Conservation (phyloP, 331 rosid species). For the Pyracantha coccinea region DNA sequence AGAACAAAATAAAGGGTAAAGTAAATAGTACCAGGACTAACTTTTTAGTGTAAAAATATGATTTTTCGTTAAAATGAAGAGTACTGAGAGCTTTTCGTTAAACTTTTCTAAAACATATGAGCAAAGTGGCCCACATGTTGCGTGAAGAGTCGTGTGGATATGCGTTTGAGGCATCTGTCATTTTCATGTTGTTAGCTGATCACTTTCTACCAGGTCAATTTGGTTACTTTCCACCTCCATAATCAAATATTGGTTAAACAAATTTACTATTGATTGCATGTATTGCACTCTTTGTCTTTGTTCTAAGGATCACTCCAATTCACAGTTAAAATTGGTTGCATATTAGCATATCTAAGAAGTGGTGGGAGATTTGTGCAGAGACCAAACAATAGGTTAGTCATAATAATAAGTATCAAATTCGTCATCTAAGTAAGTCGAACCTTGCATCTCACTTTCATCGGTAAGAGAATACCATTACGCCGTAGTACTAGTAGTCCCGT, state of each 20-base stretch:
- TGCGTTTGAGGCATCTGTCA: background rate
- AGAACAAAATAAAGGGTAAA: no score
- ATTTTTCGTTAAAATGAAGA: no score
- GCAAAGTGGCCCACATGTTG: background rate
- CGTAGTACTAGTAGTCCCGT: no score
- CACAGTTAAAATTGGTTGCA: background rate
- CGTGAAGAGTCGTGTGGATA: background rate
- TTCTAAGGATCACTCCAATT: background rate
- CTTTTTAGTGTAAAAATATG: no score
- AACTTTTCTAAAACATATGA: no score
- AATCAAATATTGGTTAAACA: background rate
- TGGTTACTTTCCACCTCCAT: background rate
- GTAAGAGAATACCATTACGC: no score
- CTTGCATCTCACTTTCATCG: no score
- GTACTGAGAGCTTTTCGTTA: no score
- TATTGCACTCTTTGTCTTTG: background rate
- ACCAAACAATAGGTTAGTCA: no score
- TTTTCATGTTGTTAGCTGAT: background rate
- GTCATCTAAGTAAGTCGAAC: background rate
- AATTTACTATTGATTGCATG: background rate
- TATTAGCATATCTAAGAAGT: background rate
- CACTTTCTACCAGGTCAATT: background rate
- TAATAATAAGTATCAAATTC: no score
- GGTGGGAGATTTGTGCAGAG: background rate
- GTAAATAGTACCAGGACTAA: no score